A percentile compares a stretch with the other conserved stretches of the same genome.
phyloP scores from a whole-genome alignment of 2,329 filamentous ascomycete genomes.

The Penicillium vulpinum region DNA sequence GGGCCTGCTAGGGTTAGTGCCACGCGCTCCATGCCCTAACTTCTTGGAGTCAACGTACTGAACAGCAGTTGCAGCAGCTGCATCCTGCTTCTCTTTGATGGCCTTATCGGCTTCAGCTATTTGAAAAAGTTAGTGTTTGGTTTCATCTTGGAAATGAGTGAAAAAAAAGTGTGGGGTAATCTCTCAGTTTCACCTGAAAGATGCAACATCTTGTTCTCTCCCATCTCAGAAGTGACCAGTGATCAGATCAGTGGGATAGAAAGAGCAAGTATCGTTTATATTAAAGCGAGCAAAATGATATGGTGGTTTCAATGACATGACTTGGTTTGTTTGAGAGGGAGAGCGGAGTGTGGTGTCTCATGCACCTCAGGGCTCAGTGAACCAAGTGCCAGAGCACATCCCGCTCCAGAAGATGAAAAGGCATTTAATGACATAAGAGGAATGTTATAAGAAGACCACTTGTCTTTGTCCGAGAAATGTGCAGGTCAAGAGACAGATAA shows the following conservation, averaged over 20 bases:
- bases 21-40: constrained; percentile 21
- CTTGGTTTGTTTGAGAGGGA: too few relatives aligned
- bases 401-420: background rate
- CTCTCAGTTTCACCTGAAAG: background rate
- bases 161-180: background rate
- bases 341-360: background rate
- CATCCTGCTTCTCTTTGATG: background rate
- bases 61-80: background rate
- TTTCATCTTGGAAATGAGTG: background rate
- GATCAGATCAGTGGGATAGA: background rate
- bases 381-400: background rate
- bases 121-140: background rate
- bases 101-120: background rate
- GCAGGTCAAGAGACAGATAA: background rate
- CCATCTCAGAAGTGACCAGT: background rate
- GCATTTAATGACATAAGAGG: background rate
- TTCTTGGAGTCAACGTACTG: constrained; percentile 9
- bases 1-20: constrained; percentile 24
- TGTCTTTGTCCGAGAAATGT: background rate
- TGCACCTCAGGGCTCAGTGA: background rate
- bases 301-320: background rate
- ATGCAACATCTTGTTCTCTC: background rate
- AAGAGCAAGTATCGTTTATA: background rate
- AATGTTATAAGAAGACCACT: background rate
- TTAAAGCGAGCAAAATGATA: background rate